Base-by-base conservation (phyloP, 2,329 filamentous ascomycete genomes). In the Tricladium varicosporioides region DNA sequence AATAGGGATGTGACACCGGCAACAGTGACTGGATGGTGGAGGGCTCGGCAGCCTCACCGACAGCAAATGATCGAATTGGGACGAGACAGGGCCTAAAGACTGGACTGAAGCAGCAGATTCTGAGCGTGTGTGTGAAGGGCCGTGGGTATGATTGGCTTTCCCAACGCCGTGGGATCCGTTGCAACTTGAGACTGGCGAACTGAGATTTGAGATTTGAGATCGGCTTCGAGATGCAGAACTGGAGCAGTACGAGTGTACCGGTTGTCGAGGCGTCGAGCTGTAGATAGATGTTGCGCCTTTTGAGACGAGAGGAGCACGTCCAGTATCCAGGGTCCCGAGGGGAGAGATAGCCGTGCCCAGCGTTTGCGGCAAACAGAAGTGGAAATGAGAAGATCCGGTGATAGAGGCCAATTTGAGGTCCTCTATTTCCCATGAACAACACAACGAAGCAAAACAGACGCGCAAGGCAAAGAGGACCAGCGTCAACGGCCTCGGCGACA, bases 291-390 rank as follows among this genome's bases (percentile, higher is more conserved):
- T 36, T 51, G 53, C 16, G 36, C 33, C 18, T 36, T 51, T 22
- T 54, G 42, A 44, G 48, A 51, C 43, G 40, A 42, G 11, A 19
- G 22, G 42, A 47, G 46, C 14, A 15, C 52, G 53, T 50, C 40
- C 47, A 53, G 49, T 32, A 48, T 60, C 57, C 56, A 61, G 60
- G 61, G 51, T 59, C 33, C 51, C 60, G n/a, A 40, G 36, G 36
- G 36, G 45, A n/a, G 58, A 59, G 48, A 63, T 32, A 61, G 54
- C 62, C 64, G 62, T 55, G 31, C 32, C 51, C 56, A 53, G 48
- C 51, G 56, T 66, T 66, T 63, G 64, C 60, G 48, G 58, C 64
- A 66, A 65, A 64, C 60, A 65, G 61, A 61, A 48, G 54, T 57
- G 60, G 58, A 65, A 61, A 62, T 64, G 60, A 63, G 46, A 40